Conservation (phyloP, 129 eudicot species). For the Escallonia rubra region DNA sequence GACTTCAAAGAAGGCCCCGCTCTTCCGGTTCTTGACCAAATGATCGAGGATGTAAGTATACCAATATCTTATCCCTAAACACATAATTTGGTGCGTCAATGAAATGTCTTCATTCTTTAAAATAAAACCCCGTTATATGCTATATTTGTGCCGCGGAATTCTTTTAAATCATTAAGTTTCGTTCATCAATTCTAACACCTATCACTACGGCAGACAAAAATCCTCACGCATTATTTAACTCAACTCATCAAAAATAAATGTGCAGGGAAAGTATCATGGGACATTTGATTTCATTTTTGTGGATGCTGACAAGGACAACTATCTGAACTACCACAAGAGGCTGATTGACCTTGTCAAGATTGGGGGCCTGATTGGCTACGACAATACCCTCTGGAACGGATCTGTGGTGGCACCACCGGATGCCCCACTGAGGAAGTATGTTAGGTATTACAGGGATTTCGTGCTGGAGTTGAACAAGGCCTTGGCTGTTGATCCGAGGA, state of each 20-base stretch:
- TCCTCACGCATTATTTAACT: no score
- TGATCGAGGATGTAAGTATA: constrained; percentile 20
- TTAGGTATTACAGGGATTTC: constrained; percentile 31
- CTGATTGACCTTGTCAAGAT: constrained; percentile 31
- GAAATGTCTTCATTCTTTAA: no score
- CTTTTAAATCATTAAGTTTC: no score
- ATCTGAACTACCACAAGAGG: constrained; percentile 32
- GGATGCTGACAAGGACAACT: constrained; percentile 37
- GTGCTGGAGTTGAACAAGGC: constrained; percentile 39
- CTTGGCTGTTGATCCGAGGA: constrained; percentile 26
- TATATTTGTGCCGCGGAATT: no score
- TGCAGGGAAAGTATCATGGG: constrained; percentile 25
- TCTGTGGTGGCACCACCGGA: constrained; percentile 26
- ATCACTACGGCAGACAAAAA: no score
- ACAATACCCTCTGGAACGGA: constrained; percentile 36
- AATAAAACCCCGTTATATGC: no score
- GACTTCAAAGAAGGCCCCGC: constrained; percentile 25
- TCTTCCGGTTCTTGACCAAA: constrained; percentile 16
- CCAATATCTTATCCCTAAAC: no score
- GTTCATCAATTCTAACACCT: no score
- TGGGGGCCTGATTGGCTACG: constrained; percentile 38
- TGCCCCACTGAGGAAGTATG: constrained; percentile 28
- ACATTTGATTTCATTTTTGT: constrained; percentile 32
- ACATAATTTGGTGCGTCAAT: no score
- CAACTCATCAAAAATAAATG: background rate